Base-by-base conservation (phyloP, 2,329 filamentous ascomycete genomes). In the Huntiella abstrusa region DNA sequence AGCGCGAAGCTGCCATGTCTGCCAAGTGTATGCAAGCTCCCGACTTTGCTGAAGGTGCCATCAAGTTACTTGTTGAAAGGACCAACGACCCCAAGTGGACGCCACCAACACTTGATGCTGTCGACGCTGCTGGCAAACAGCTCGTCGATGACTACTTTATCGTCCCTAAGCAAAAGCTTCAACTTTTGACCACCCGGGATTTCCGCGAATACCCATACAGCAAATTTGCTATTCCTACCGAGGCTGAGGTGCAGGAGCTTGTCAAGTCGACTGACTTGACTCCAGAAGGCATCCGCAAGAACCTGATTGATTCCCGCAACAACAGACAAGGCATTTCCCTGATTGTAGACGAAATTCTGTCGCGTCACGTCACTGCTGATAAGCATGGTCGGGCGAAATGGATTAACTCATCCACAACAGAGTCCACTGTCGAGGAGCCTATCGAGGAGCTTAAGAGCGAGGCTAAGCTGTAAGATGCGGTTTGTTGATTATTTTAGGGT, bases 1-100 rank as follows among this genome's bases (percentile, higher is more conserved):
- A 78, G 58, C 77, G 77, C 52, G 91, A 98, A 66, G 74, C 91
- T 62, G 71, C 80, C 57, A 85, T 98, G 50, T 86, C 88, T 2
- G 67, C 71, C 49, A 74, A 77, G 52, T 96, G 98, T 67, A 96
- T 98, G 88, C 70, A 71, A 48, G 80, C 91, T 59, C 81, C 75
- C 4, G 91, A 98, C 62, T 98, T 98, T 57, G 77, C 77, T 38
- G 84, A 93, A 63, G 91, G 91, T 46, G 88, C 98, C n/a, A 75
- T 75, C 44, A 80, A 85, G 17, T 72, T 80, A 42, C 70, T 98
- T 36, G 72, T 91, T 55, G 19, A 36, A 12, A 12, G 16, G 5
- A 17, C 28, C 28, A 12, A 13, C 3, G 5, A 32, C 4, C 12
- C 13, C 17, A 28, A 33, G 19, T 98, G 91, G 91, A 62, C 80